A percentile compares a stretch with the other conserved stretches of the same genome.
phyloP scores from a whole-genome alignment of 345 rosid genomes.

The Moricandia moricandioides region DNA sequence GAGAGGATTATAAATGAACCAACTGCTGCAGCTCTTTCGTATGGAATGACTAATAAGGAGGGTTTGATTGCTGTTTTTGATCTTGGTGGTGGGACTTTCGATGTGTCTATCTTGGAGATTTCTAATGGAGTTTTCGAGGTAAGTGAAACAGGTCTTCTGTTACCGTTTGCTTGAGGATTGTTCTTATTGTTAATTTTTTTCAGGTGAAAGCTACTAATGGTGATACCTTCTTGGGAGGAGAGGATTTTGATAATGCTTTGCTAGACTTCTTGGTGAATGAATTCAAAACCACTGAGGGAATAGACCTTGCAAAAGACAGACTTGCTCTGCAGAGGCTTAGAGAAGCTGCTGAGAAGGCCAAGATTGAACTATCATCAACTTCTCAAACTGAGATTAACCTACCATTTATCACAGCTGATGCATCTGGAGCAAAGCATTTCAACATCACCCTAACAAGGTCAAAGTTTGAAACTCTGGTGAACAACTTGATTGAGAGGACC shows the following conservation, averaged over 20 bases:
- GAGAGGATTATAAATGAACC: slow-evolving; percentile 91
- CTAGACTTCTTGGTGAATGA: slow-evolving; percentile 75
- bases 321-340: slow-evolving; percentile 87
- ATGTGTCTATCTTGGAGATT: slow-evolving; percentile 80
- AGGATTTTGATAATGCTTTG: slow-evolving; percentile 79
- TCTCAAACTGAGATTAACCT: slow-evolving; percentile 80
- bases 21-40: slow-evolving; percentile 92
- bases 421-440: slow-evolving; percentile 87
- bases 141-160: too few relatives aligned
- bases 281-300: slow-evolving; percentile 62
- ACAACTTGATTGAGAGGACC: slow-evolving; percentile 69
- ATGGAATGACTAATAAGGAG: slow-evolving; percentile 90
- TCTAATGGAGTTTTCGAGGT: slow-evolving; percentile 90
- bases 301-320: slow-evolving; percentile 81
- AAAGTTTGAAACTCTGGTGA: slow-evolving; percentile 62
- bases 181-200: too few relatives aligned
- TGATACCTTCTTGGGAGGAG: slow-evolving; percentile 93
- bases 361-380: slow-evolving; percentile 82
- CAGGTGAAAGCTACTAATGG: slow-evolving; percentile 90
- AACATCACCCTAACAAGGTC: slow-evolving; percentile 77
- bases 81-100: slow-evolving; percentile 92
- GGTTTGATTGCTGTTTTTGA: slow-evolving; percentile 91
- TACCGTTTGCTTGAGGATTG: too few relatives aligned
- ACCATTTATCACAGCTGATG: slow-evolving; percentile 86
- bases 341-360: slow-evolving; percentile 89